A percentile compares a stretch with the other conserved stretches of the same genome.
phyloP scores from a whole-genome alignment of 2,329 filamentous ascomycete species.

The Colletotrichum horii region DNA sequence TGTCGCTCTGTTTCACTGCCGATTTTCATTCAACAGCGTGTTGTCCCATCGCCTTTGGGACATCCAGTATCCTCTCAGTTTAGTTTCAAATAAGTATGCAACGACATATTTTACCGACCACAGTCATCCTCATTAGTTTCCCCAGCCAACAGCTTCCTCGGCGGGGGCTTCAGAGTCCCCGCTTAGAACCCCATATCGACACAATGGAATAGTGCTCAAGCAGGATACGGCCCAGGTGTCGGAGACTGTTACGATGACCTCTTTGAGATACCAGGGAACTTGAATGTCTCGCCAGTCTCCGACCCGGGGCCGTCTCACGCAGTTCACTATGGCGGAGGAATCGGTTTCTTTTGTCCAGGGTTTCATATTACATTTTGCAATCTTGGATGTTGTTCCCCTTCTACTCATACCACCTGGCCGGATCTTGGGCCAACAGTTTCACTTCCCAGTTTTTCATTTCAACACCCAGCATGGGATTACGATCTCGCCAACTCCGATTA shows the following conservation, averaged over 20 bases:
- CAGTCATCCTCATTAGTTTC: no score
- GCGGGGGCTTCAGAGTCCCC: background rate
- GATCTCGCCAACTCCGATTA: no score
- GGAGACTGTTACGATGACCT: background rate
- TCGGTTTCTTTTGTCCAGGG: background rate
- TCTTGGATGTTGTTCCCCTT: background rate
- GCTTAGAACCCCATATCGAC: background rate
- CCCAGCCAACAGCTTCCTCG: background rate
- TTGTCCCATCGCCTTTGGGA: no score
- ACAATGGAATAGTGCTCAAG: slow-evolving; percentile 1
- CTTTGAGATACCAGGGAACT: background rate
- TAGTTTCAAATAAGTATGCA: no score
- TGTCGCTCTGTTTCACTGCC: no score
- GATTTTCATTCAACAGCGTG: no score
- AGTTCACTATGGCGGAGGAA: background rate
- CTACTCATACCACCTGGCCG: background rate
- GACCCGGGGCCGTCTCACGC: background rate
- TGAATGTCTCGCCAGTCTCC: background rate
- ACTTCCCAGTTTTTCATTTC: no score
- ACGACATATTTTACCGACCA: no score
- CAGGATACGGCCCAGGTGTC: background rate
- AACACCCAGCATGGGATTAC: background rate
- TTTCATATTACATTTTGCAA: background rate
- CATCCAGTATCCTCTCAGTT: no score
- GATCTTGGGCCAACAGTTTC: no score